Percentiles rank a stretch among this genome's conserved stretches.
phyloP scores from a whole-genome alignment of 192 early-diverging fungal genomes.

The Helicostylum pulchrum region DNA sequence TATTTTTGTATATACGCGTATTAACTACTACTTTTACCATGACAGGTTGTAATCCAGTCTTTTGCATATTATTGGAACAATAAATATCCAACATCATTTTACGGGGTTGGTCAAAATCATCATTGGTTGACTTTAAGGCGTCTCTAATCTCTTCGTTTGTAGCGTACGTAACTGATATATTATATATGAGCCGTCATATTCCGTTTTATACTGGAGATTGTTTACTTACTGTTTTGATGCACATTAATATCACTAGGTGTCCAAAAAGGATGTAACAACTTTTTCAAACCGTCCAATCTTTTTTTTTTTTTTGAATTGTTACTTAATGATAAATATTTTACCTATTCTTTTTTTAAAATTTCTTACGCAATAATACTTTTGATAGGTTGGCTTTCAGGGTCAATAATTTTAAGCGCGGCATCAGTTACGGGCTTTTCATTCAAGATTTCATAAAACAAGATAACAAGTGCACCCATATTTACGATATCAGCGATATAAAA shows the following conservation, averaged over 20 bases:
- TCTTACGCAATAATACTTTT: background rate
- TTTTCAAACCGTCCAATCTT: background rate
- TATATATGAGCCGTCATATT: background rate
- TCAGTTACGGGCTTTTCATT: slow-evolving; percentile 5
- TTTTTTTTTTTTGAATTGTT: too few relatives aligned
- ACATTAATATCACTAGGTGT: slow-evolving; percentile 2
- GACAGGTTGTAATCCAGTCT: slow-evolving; percentile 14
- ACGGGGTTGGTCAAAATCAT: slow-evolving; percentile 24
- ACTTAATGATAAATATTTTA: too few relatives aligned
- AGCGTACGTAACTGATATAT: slow-evolving; percentile 23
- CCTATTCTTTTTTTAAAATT: too few relatives aligned
- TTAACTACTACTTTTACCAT: slow-evolving; percentile 7
- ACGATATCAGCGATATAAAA: background rate
- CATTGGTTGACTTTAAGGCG: slow-evolving; percentile 7
- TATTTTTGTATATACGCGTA: too few relatives aligned
- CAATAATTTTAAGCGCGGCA: background rate
- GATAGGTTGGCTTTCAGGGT: background rate
- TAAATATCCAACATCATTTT: slow-evolving; percentile 27
- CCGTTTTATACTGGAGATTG: background rate
- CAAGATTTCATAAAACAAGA: slow-evolving; percentile 6
- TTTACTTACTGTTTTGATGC: slow-evolving; percentile 18
- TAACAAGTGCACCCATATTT: background rate
- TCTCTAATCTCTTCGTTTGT: slow-evolving; percentile 22
- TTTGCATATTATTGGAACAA: background rate
- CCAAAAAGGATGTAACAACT: slow-evolving; percentile 14